A percentile compares a stretch with the other conserved stretches of the same genome.
These are phyloP conservation scores for Orychophragmus violaceus DNA, from an alignment of 345 rosid genomes.

Conservation along the genomic window DNA sequence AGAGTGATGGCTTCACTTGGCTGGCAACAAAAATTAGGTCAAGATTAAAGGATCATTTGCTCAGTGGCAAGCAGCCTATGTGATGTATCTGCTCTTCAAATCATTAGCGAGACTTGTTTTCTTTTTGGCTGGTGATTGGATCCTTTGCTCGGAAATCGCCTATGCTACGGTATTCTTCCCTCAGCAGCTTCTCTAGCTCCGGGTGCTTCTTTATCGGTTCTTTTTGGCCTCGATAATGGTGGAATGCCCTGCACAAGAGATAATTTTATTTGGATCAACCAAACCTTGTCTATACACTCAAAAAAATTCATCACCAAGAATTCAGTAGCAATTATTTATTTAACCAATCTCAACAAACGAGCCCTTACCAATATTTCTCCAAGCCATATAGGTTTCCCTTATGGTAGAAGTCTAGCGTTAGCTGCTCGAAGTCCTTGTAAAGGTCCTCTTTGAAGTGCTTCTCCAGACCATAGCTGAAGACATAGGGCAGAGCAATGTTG, in stretches of 20 bases:
- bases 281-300: neutral
- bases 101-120: conserved; percentile 25
- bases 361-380: conserved; percentile 82
- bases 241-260: conserved; percentile 75
- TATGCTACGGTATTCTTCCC: conserved; percentile 56
- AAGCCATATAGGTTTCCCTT: conserved; percentile 88
- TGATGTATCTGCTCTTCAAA: conserved; percentile 1
- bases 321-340: neutral
- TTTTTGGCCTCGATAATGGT: conserved; percentile 65
- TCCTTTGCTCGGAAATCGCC: conserved; percentile 73
- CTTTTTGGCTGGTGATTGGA: conserved; percentile 25
- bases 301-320: neutral
- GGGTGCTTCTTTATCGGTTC: conserved; percentile 59
- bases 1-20: conserved; percentile 23
- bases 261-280: neutral
- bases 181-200: conserved; percentile 73
- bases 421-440: conserved; percentile 79
- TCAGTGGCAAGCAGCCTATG: neutral
- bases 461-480: conserved; percentile 92
- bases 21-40: conserved; percentile 18
- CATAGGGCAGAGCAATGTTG: neutral
- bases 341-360: neutral
- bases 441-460: conserved; percentile 63
- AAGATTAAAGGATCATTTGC: conserved; percentile 18
- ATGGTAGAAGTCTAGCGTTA: conserved; percentile 69